phyloP scores from a whole-genome alignment of 202 grass and related monocot species.

The Schoenoplectus triqueter region DNA sequence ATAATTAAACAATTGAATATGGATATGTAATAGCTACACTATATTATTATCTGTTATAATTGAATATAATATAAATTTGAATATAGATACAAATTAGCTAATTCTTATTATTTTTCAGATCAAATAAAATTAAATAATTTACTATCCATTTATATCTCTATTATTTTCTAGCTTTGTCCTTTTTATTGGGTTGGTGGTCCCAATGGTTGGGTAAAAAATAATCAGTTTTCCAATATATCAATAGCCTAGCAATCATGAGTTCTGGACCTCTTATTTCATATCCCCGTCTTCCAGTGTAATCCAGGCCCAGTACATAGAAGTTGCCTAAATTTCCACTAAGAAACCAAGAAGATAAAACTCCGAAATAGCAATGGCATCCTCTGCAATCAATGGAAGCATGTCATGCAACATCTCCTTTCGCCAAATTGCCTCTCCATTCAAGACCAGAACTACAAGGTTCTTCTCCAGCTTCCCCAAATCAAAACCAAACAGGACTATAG shows the following conservation, averaged over 20 bases:
- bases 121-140: no score
- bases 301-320: not conserved
- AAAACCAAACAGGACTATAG: conserved; percentile 29
- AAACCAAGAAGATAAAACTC: not conserved
- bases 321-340: not conserved
- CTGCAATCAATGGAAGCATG: conserved; percentile 33
- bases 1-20: no score
- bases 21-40: no score
- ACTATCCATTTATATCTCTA: not conserved
- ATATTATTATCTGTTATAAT: no score
- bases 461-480: not conserved
- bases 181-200: not conserved
- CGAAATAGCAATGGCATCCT: conserved; percentile 23
- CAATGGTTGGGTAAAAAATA: not conserved
- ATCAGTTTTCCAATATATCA: not conserved
- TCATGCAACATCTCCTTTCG: conserved; percentile 30
- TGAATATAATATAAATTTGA: no score
- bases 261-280: conserved; percentile 37
- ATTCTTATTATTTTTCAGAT: no score
- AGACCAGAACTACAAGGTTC: not conserved
- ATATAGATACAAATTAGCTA: no score
- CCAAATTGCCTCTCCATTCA: conserved; percentile 21
- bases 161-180: not conserved
- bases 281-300: conserved; percentile 34
- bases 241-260: not conserved